phyloP scores from a whole-genome alignment of 768 basidiomycete species.

The Saitozyma sp. region DNA sequence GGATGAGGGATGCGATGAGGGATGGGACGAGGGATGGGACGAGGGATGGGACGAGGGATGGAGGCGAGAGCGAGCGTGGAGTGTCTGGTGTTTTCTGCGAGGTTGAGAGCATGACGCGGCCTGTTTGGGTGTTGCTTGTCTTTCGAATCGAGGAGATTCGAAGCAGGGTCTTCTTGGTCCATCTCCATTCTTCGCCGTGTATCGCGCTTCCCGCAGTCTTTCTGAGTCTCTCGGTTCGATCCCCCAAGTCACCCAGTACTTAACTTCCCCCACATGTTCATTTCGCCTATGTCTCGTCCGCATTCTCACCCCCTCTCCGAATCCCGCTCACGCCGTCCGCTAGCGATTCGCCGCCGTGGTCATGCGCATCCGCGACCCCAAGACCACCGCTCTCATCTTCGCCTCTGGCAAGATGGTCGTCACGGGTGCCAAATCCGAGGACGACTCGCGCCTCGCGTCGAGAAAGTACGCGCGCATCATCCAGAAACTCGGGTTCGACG shows the following conservation, averaged over 20 bases:
- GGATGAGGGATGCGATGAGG: no score
- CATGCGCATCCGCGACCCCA: conserved; percentile 99
- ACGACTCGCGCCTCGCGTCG: conserved; percentile 92
- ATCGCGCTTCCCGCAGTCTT: no score
- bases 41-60: no score
- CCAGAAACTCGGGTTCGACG: conserved; percentile 98
- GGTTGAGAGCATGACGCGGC: no score
- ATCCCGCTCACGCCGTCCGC: conserved; percentile 37
- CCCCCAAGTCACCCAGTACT: not conserved
- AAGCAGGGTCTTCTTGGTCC: no score
- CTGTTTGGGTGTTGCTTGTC: no score
- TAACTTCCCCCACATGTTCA: not conserved
- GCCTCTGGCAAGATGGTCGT: conserved; percentile 99
- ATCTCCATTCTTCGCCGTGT: no score
- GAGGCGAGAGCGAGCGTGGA: no score
- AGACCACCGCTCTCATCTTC: conserved; percentile 98
- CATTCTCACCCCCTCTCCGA: conserved; percentile 57
- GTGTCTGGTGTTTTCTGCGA: no score
- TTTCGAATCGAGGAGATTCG: no score
- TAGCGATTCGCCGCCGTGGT: conserved; percentile 99
- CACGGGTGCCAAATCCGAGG: conserved; percentile 98
- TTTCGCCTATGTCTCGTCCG: not conserved
- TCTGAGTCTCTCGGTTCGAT: no score
- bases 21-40: no score
- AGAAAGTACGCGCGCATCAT: conserved; percentile 99